Evolutionary conservation across 345 rosid genomes (phyloP), one percentile per base, ranked within the genome.

Genomic region (Passiflora organensis): DNA sequence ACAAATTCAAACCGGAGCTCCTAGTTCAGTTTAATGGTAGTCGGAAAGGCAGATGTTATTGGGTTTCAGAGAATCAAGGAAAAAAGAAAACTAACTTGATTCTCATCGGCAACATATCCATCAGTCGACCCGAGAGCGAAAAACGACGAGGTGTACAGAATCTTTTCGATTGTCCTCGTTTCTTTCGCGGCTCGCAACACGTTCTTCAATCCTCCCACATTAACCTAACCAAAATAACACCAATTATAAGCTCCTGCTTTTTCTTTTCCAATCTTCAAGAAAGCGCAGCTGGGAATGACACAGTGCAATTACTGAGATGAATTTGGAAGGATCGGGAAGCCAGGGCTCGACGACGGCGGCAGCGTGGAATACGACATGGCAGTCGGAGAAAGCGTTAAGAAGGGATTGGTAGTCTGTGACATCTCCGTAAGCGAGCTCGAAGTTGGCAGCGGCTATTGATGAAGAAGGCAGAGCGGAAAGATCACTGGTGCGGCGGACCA

Each of bases 301-400:
- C 42, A 16, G 50, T 57, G 11, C 5, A 47, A 76, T 76, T 75
- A 87, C 96, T 0, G 82, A 55, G 70, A 80, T 44, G 84, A 91
- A 91, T 68, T 58, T 70, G 14, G 90, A 87, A 41, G 89, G 83
- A 67, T 85, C 90, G 2, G 95, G 87, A 8, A 87, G 85, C 96
- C 96, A 91, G 43, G 97, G 90, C 78, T 91, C 95, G 62, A 87
- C 97, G 15, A 82, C 4, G 53, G 96, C 96, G 13, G 96, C 96
- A 0, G 82, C 69, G 74, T 91, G 97, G 84, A 87, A 82, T 74
- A 91, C 58, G 74, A 78, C 64, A 42, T 79, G 69, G 72, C 93
- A 87, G 57, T 75, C 85, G 65, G 78, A 76, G 77, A 78, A 82
- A 73, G 88, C 85, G 39, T 77, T 80, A 1, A 63, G 71, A 48